Conservation (phyloP, 257 asterid species). For the Penstemon eatonii region DNA sequence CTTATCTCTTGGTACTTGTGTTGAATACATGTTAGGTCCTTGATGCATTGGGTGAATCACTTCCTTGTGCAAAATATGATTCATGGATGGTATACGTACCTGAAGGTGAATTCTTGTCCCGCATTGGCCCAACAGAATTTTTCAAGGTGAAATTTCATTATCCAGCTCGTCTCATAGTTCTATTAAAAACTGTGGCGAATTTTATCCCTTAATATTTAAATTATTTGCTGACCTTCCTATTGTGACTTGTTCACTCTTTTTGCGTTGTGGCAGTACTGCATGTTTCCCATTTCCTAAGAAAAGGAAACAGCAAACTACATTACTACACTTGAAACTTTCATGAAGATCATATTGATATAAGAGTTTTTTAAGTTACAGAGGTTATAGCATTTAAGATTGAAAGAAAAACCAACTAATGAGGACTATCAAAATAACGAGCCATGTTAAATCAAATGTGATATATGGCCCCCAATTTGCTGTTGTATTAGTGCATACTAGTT, state of each 20-base stretch:
- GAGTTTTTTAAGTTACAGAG: constrained; percentile 2
- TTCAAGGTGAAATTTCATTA: constrained; percentile 55
- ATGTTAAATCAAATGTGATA: background rate
- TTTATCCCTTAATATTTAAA: background rate
- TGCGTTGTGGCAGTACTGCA: constrained; percentile 1
- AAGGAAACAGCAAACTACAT: background rate
- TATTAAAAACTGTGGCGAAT: background rate
- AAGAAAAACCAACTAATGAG: constrained; percentile 1
- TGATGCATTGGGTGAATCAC: constrained; percentile 86
- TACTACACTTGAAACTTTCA: background rate
- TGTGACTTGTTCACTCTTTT: constrained; percentile 7
- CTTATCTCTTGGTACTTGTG: constrained; percentile 1
- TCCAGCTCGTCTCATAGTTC: constrained; percentile 25
- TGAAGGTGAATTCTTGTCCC: constrained; percentile 95
- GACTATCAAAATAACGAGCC: constrained; percentile 15
- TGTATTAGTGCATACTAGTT: too few species aligned
- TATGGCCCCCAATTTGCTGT: too few species aligned
- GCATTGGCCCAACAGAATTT: constrained; percentile 95
- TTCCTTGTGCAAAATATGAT: constrained; percentile 71
- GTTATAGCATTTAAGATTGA: background rate
- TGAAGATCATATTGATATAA: constrained; percentile 17
- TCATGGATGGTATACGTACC: constrained; percentile 97
- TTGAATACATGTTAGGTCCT: constrained; percentile 62
- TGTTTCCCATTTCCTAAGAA: background rate
- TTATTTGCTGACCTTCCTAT: background rate